phyloP scores from a whole-genome alignment of 1,284 basidiomycete species.

The Sanghuangporus baumii region DNA sequence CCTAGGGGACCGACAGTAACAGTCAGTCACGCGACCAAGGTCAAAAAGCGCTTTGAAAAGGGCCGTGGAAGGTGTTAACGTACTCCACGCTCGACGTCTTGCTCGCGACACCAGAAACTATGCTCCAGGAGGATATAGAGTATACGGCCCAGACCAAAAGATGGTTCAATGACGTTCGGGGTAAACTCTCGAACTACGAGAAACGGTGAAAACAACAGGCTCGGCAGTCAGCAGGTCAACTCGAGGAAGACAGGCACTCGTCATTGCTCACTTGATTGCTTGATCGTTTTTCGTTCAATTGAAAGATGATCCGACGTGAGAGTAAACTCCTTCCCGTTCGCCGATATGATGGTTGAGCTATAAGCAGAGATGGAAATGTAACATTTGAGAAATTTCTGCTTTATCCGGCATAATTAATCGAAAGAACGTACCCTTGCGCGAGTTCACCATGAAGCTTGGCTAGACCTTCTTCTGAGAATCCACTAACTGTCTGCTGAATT shows the following conservation, averaged over 20 bases:
- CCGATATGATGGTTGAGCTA: conserved; percentile 45
- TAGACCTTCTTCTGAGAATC: conserved; percentile 67
- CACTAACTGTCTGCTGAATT: conserved; percentile 67
- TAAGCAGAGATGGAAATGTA: conserved; percentile 18
- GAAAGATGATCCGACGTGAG: conserved; percentile 74
- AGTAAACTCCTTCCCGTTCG: conserved; percentile 67
- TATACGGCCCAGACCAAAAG: conserved; percentile 96
- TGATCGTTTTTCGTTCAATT: conserved; percentile 84
- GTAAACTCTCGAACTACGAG: conserved; percentile 84
- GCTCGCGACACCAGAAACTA: conserved; percentile 92
- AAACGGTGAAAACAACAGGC: neutral
- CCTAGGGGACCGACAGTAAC: conserved; percentile 37
- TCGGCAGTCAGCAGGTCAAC: conserved; percentile 14
- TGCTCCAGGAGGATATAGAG: conserved; percentile 94
- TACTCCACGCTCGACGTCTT: conserved; percentile 85
- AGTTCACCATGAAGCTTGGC: conserved; percentile 71
- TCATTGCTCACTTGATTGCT: conserved; percentile 69
- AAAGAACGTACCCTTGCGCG: conserved; percentile 58
- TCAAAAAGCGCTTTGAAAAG: neutral
- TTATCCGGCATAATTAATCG: conserved; percentile 17
- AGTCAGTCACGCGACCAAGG: conserved; percentile 12
- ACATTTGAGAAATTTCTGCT: conserved; percentile 18
- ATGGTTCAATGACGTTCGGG: conserved; percentile 98
- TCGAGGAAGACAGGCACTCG: conserved; percentile 3
- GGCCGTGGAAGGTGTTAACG: conserved; percentile 30